Conservation (phyloP, 2,329 filamentous ascomycete species). For the Penicillium corylophilum region DNA sequence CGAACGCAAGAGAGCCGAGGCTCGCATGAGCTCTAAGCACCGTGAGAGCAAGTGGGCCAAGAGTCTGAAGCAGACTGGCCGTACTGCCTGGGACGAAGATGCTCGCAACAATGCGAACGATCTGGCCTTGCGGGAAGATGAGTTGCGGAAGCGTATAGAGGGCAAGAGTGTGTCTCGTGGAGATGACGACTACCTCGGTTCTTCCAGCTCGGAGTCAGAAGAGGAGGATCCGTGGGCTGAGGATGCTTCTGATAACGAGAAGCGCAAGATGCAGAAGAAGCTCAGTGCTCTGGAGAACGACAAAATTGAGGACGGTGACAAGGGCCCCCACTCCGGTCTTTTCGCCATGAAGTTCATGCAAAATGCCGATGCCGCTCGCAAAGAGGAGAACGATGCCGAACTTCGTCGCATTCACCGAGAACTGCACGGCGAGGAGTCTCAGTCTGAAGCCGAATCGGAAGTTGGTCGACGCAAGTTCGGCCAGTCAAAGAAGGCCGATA, state of each 20-base stretch:
- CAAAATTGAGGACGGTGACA: constrained; percentile 38
- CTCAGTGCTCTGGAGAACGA: constrained; percentile 51
- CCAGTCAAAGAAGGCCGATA: constrained; percentile 32
- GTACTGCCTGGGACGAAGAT: constrained; percentile 84
- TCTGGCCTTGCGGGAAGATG: constrained; percentile 78
- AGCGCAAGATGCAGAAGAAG: constrained; percentile 40
- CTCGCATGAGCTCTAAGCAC: constrained; percentile 81
- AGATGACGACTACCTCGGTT: constrained; percentile 53
- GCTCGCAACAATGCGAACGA: constrained; percentile 75
- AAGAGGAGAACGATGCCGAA: constrained; percentile 76
- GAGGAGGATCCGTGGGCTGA: constrained; percentile 60
- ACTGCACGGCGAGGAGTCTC: constrained; percentile 63
- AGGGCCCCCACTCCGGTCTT: constrained; percentile 62
- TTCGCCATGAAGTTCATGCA: constrained; percentile 93
- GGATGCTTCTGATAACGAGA: constrained; percentile 37
- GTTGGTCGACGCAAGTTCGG: constrained; percentile 61
- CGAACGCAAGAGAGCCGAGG: constrained; percentile 75
- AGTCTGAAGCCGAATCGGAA: constrained; percentile 52
- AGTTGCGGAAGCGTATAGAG: constrained; percentile 75
- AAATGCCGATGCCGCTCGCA: constrained; percentile 75
- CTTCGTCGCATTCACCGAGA: constrained; percentile 69
- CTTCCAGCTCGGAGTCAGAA: constrained; percentile 63
- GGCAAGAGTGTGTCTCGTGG: constrained; percentile 66
- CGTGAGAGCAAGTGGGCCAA: constrained; percentile 92
- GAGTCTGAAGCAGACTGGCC: constrained; percentile 72